These are phyloP conservation scores for Styphnolobium japonicum DNA, from an alignment of 306 rosid species.

Conservation along the genomic window DNA sequence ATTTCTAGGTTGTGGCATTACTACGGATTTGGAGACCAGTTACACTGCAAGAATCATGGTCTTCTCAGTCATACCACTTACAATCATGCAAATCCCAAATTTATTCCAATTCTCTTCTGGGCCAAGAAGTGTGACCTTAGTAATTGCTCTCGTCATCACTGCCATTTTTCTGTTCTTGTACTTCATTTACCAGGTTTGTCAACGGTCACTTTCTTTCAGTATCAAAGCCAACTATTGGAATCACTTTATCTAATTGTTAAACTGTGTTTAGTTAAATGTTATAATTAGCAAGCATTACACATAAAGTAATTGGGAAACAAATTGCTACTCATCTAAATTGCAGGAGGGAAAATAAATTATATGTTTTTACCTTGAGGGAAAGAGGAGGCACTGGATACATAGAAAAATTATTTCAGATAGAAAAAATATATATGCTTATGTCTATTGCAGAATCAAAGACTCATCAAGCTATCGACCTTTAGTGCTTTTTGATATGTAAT, in stretches of 20 bases:
- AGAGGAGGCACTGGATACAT: too few relatives aligned
- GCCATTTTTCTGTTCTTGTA: slow-evolving; percentile 30
- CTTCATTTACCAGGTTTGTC: slow-evolving; percentile 47
- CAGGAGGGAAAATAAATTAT: neutral
- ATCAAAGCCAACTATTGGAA: neutral
- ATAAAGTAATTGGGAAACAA: neutral
- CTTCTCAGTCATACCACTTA: slow-evolving; percentile 35
- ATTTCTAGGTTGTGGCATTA: slow-evolving; percentile 40
- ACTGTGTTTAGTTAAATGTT: neutral
- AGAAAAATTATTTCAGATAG: too few relatives aligned
- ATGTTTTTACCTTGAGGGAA: neutral
- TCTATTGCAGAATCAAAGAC: neutral
- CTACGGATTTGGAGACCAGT: slow-evolving; percentile 44
- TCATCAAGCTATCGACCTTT: too few relatives aligned
- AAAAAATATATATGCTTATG: too few relatives aligned
- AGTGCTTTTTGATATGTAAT: too few relatives aligned
- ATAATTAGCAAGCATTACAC: neutral
- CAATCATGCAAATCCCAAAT: slow-evolving; percentile 40
- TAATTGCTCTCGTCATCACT: slow-evolving; percentile 31
- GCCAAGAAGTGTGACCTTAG: slow-evolving; percentile 22
- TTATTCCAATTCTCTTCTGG: slow-evolving; percentile 28
- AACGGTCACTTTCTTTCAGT: neutral
- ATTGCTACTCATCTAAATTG: neutral
- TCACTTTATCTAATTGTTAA: neutral
- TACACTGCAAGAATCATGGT: slow-evolving; percentile 43